Evolutionary conservation across 1,284 basidiomycete genomes (phyloP).

Genomic region (Schizophyllum commune): DNA sequence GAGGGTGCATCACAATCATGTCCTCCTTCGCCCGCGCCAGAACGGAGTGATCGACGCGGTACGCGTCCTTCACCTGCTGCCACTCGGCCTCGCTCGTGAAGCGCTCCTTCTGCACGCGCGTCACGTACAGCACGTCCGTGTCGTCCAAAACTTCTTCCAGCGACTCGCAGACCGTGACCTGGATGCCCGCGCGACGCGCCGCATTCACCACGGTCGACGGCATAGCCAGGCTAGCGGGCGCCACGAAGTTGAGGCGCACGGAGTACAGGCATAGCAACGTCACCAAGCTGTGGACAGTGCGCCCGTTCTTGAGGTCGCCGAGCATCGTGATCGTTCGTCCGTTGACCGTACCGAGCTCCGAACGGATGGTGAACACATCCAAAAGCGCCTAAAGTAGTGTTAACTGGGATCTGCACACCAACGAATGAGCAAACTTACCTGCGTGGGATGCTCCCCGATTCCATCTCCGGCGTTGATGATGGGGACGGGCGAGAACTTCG

Average conservation of each 20-base stretch:
- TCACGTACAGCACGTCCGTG: slow-evolving; percentile 98
- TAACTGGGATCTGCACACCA: slow-evolving; percentile 1
- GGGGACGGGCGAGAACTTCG: slow-evolving; percentile 93
- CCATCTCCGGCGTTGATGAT: slow-evolving; percentile 98
- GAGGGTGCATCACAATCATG: slow-evolving; percentile 98
- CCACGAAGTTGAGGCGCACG: slow-evolving; percentile 94
- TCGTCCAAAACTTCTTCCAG: slow-evolving; percentile 86
- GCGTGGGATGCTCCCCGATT: slow-evolving; percentile 95
- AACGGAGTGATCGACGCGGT: slow-evolving; percentile 91
- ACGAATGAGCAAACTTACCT: slow-evolving; percentile 38
- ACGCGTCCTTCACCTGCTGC: slow-evolving; percentile 88
- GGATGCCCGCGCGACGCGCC: slow-evolving; percentile 77
- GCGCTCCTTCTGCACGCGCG: slow-evolving; percentile 93
- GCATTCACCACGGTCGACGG: slow-evolving; percentile 80
- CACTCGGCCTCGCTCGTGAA: slow-evolving; percentile 82
- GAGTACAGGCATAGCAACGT: slow-evolving; percentile 89
- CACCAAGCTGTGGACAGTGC: slow-evolving; percentile 96
- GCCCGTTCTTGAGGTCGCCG: slow-evolving; percentile 97
- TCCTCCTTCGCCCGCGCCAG: slow-evolving; percentile 89
- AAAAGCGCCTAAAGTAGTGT: slow-evolving; percentile 62
- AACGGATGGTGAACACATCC: slow-evolving; percentile 96
- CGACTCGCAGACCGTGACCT: slow-evolving; percentile 74
- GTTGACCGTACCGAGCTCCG: slow-evolving; percentile 96
- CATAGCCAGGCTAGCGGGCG: slow-evolving; percentile 89
- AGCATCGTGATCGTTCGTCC: slow-evolving; percentile 92